Evolutionary conservation across 140 eudicot species (phyloP).

Genomic region (Bidens hawaiensis): DNA sequence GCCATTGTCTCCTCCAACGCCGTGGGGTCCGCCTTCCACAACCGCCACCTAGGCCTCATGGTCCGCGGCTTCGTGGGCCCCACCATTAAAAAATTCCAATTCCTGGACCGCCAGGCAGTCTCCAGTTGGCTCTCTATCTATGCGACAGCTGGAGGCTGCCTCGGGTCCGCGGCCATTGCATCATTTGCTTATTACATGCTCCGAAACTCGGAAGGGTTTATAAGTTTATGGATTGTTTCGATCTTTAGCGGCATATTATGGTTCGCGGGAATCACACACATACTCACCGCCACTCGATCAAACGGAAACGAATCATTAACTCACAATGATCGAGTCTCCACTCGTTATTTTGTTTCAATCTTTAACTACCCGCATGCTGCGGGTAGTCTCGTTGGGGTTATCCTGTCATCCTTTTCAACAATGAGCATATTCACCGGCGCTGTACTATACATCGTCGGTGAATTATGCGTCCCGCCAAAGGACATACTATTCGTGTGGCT

Average conservation of each 20-base stretch:
- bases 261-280: slow-evolving; percentile 54
- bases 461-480: slow-evolving; percentile 34
- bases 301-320: slow-evolving; percentile 7
- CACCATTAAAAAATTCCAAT: slow-evolving; percentile 36
- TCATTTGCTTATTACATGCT: slow-evolving; percentile 71
- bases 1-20: slow-evolving; percentile 53
- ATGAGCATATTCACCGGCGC: slow-evolving; percentile 62
- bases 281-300: slow-evolving; percentile 44
- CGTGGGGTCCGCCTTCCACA: slow-evolving; percentile 54
- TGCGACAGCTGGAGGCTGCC: slow-evolving; percentile 56
- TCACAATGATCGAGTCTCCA: neutral
- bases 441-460: slow-evolving; percentile 48
- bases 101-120: slow-evolving; percentile 45
- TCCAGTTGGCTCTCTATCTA: slow-evolving; percentile 63
- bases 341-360: slow-evolving; percentile 40
- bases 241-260: slow-evolving; percentile 70
- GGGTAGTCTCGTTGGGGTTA: slow-evolving; percentile 54
- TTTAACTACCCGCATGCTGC: slow-evolving; percentile 59
- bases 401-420: slow-evolving; percentile 53
- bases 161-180: slow-evolving; percentile 59
- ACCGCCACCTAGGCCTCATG: slow-evolving; percentile 78
- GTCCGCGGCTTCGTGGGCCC: slow-evolving; percentile 49
- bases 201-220: slow-evolving; percentile 44
- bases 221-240: slow-evolving; percentile 69
- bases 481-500: slow-evolving; percentile 43